These are phyloP conservation scores for Hirsutella rhossiliensis DNA, from an alignment of 2,329 filamentous ascomycete genomes.

Conservation along the genomic window DNA sequence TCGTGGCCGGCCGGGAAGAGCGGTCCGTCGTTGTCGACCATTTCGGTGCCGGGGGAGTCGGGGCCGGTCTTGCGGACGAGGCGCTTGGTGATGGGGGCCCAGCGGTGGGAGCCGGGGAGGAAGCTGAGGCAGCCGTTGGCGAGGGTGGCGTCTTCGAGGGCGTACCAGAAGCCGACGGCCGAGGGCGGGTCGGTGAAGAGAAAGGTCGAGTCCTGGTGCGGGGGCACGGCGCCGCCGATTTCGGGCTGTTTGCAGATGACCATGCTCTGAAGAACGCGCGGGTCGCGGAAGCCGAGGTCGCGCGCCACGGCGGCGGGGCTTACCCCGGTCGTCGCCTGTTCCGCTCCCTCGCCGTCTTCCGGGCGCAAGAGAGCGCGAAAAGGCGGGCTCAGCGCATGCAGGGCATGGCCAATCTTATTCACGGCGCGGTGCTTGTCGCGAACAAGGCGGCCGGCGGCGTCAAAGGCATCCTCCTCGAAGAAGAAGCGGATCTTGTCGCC, in stretches of 20 bases:
- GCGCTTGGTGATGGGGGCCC: slow-evolving; percentile 56
- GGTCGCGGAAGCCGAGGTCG: slow-evolving; percentile 62
- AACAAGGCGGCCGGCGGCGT: slow-evolving; percentile 46
- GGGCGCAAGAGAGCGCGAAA: slow-evolving; percentile 44
- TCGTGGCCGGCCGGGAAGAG: slow-evolving; percentile 45
- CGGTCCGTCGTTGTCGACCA: slow-evolving; percentile 55
- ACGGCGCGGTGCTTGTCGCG: slow-evolving; percentile 78
- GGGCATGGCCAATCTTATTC: slow-evolving; percentile 77
- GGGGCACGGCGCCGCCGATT: slow-evolving; percentile 81
- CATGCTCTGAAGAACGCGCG: slow-evolving; percentile 82
- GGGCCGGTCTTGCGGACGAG: slow-evolving; percentile 54
- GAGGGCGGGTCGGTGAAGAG: slow-evolving; percentile 80
- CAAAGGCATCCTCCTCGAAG: slow-evolving; percentile 90
- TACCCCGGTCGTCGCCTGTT: not conserved
- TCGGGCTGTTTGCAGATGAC: slow-evolving; percentile 97
- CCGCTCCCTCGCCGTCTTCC: not conserved
- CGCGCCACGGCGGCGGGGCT: slow-evolving; percentile 52
- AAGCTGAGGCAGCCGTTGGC: slow-evolving; percentile 88
- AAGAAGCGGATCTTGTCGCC: slow-evolving; percentile 94
- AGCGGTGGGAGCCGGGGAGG: slow-evolving; percentile 67
- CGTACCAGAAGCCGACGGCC: slow-evolving; percentile 95
- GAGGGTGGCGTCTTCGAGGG: slow-evolving; percentile 77
- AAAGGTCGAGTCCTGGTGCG: slow-evolving; percentile 89
- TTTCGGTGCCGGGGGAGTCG: slow-evolving; percentile 47
- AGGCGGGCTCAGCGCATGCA: slow-evolving; percentile 56